Conservation (phyloP, 441 rosid species). For the Pelargonium myrrhifolium region DNA sequence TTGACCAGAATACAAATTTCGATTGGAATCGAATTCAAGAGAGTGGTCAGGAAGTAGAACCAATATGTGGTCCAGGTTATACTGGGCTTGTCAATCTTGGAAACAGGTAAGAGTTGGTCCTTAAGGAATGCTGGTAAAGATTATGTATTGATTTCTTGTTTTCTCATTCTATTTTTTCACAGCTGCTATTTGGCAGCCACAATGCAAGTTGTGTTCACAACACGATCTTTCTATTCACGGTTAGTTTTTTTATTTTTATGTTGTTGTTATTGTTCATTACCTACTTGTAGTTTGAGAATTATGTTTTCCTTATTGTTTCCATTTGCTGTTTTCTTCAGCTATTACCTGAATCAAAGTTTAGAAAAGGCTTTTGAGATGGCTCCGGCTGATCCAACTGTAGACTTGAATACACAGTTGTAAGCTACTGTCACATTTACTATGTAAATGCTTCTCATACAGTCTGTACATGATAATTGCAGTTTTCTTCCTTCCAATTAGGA, state of each 20-base stretch:
- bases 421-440: conserved; percentile 25
- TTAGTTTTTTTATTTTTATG: conserved; percentile 21
- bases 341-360: conserved; percentile 55
- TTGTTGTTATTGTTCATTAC: not conserved
- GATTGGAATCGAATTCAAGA: conserved; percentile 99
- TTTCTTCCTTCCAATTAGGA: conserved; percentile 9
- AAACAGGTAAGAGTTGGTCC: conserved; percentile 55
- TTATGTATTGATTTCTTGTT: conserved; percentile 12
- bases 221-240: conserved; percentile 61
- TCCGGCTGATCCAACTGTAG: conserved; percentile 95
- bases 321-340: conserved; percentile 38
- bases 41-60: conserved; percentile 80
- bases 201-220: conserved; percentile 88
- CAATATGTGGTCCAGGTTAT: conserved; percentile 85
- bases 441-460: conserved; percentile 11
- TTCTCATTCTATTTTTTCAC: conserved; percentile 25
- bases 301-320: conserved; percentile 2
- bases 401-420: conserved; percentile 92
- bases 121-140: conserved; percentile 10
- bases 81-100: conserved; percentile 96
- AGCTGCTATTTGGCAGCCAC: conserved; percentile 99
- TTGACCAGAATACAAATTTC: conserved; percentile 90
- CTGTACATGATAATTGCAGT: conserved; percentile 5
- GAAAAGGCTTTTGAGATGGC: conserved; percentile 74
- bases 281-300: not conserved